phyloP scores from a whole-genome alignment of 2,329 filamentous ascomycete species.

The Chrysoporthe puriensis region DNA sequence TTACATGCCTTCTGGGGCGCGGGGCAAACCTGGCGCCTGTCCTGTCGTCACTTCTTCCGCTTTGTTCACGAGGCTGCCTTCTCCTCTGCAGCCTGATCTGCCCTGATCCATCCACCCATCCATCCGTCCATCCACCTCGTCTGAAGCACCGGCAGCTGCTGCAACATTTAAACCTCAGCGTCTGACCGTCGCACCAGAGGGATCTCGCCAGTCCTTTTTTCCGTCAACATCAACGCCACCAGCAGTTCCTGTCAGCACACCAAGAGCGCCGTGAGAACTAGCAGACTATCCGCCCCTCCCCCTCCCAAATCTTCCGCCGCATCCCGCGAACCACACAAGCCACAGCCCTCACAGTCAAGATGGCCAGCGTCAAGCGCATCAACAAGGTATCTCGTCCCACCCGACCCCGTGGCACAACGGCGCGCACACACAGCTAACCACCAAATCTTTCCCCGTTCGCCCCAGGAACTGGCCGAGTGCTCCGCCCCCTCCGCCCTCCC shows the following conservation, averaged over 20 bases:
- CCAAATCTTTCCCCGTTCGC: not conserved
- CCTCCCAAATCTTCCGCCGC: no score
- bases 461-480: constrained; percentile 15
- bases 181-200: not conserved
- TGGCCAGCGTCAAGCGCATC: constrained; percentile 44
- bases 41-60: constrained; percentile 6
- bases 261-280: not conserved
- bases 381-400: constrained; percentile 41
- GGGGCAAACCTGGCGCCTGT: not conserved
- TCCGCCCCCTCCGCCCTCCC: constrained; percentile 39
- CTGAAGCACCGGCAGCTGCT: not conserved
- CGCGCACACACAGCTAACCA: constrained; percentile 8
- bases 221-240: no score
- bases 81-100: no score
- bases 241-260: not conserved
- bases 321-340: not conserved
- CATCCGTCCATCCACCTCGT: not conserved
- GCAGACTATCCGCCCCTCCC: no score
- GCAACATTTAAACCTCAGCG: not conserved
- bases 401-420: not conserved
- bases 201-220: not conserved
- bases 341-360: constrained; percentile 15
- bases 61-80: constrained; percentile 4
- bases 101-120: no score
- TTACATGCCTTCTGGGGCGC: no score